These are phyloP conservation scores for Aplosporella prunicola DNA, from an alignment of 2,329 filamentous ascomycete species.

Conservation along the genomic window DNA sequence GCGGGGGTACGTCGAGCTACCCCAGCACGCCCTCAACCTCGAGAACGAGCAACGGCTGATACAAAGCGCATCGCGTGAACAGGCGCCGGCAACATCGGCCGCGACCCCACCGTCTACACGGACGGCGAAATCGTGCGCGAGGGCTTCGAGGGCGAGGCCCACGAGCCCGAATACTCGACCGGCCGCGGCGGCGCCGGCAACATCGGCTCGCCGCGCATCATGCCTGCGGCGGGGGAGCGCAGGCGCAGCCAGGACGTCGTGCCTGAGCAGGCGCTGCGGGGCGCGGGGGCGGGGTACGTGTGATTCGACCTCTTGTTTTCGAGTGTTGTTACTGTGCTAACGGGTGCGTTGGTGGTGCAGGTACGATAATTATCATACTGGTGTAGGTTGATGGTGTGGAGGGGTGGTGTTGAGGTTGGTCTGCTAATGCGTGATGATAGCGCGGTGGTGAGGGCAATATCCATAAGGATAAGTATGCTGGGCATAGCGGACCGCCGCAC, in stretches of 20 bases:
- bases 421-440: slow-evolving; percentile 2
- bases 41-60: not conserved
- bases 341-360: too few species aligned
- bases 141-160: slow-evolving; percentile 20
- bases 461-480: slow-evolving; percentile 27
- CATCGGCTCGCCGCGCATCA: slow-evolving; percentile 16
- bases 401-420: too few species aligned
- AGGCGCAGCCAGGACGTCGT: slow-evolving; percentile 21
- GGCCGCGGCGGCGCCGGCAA: slow-evolving; percentile 22
- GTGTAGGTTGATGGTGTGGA: too few species aligned
- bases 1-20: slow-evolving; percentile 35
- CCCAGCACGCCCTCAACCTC: not conserved
- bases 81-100: slow-evolving; percentile 46
- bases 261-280: slow-evolving; percentile 24
- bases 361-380: too few species aligned
- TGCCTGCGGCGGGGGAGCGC: not conserved
- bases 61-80: not conserved
- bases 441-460: slow-evolving; percentile 29
- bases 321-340: too few species aligned
- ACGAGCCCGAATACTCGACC: slow-evolving; percentile 20
- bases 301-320: slow-evolving; percentile 5
- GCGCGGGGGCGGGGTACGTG: slow-evolving; percentile 17
- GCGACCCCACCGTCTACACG: slow-evolving; percentile 32
- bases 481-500: slow-evolving; percentile 19
- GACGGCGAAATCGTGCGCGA: slow-evolving; percentile 29